Evolutionary conservation across 2,329 filamentous ascomycete genomes (phyloP).

Genomic region (Apiospora marii): DNA sequence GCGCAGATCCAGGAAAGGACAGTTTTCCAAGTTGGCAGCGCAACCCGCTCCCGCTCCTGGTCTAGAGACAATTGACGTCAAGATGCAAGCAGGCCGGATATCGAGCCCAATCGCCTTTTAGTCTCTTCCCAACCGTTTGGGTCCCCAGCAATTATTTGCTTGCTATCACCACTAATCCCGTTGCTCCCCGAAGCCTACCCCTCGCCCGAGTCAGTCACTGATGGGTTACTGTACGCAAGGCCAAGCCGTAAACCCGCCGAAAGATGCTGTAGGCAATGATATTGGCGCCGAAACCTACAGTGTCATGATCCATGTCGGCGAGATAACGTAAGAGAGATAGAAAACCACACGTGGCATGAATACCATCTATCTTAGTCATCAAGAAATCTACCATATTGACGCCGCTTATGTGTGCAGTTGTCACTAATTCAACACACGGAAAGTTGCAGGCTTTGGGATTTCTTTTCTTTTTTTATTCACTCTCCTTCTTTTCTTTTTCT

Average conservation of each 20-base stretch:
- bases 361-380: neutral
- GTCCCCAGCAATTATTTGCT: neutral
- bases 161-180: neutral
- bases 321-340: neutral
- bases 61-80: neutral
- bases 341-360: neutral
- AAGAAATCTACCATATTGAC: neutral
- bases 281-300: neutral
- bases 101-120: neutral
- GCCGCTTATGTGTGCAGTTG: neutral
- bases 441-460: neutral
- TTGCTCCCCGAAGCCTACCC: neutral
- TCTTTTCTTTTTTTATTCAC: neutral
- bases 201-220: neutral
- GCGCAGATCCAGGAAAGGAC: neutral
- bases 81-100: neutral
- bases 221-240: neutral
- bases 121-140: slow-evolving; percentile 13
- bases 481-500: neutral
- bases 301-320: neutral
- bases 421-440: neutral
- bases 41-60: neutral
- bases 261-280: neutral
- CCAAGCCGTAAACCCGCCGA: neutral
- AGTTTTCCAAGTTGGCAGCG: neutral